Evolutionary conservation across 1,284 basidiomycete genomes (phyloP).

Genomic region (Boletus semigastroideus): DNA sequence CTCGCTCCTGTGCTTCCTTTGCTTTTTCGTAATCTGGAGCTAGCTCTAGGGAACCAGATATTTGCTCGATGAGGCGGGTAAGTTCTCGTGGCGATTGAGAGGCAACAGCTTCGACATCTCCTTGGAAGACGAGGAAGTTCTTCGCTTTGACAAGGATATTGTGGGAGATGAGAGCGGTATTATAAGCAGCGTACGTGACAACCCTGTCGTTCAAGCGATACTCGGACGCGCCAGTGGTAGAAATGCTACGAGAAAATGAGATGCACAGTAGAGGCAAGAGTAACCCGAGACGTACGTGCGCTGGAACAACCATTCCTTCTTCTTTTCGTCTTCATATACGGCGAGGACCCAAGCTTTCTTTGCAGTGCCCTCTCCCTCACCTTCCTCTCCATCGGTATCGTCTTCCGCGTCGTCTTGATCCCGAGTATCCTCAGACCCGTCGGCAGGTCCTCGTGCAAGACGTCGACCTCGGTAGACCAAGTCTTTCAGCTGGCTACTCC

Average conservation of each 20-base stretch:
- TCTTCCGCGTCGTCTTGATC: slow-evolving; percentile 48
- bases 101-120: slow-evolving; percentile 97
- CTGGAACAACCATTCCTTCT: slow-evolving; percentile 88
- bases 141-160: slow-evolving; percentile 99
- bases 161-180: slow-evolving; percentile 79
- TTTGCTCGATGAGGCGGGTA: slow-evolving; percentile 91
- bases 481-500: slow-evolving; percentile 92
- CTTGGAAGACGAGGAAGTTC: slow-evolving; percentile 99
- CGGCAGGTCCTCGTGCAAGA: slow-evolving; percentile 58
- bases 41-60: slow-evolving; percentile 90
- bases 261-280: not conserved
- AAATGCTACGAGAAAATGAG: slow-evolving; percentile 60
- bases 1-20: slow-evolving; percentile 83
- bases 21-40: slow-evolving; percentile 89
- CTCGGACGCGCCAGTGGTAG: slow-evolving; percentile 81
- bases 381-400: slow-evolving; percentile 50
- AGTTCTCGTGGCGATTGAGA: slow-evolving; percentile 93
- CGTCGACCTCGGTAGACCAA: slow-evolving; percentile 91
- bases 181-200: slow-evolving; percentile 85
- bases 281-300: slow-evolving; percentile 65
- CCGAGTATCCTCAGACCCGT: slow-evolving; percentile 47
- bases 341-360: slow-evolving; percentile 95
- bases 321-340: slow-evolving; percentile 76
- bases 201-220: slow-evolving; percentile 81
- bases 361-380: slow-evolving; percentile 77